A percentile compares a stretch with the other conserved stretches of the same genome.
phyloP scores from a whole-genome alignment of 257 asterid genomes.

The Cinchona pubescens region DNA sequence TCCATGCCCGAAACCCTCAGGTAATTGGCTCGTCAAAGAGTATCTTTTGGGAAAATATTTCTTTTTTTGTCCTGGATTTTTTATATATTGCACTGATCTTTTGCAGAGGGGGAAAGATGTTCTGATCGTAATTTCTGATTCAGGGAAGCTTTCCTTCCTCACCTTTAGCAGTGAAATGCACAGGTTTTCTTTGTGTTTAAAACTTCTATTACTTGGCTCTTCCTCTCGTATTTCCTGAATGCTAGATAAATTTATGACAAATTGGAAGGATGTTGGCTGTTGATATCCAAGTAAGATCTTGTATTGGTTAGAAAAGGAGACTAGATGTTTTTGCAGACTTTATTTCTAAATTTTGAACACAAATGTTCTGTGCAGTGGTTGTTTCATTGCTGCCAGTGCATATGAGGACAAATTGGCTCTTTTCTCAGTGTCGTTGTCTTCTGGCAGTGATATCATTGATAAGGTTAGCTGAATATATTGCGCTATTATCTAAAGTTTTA shows the following conservation, averaged over 20 bases:
- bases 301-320: slow-evolving; percentile 5
- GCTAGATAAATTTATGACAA: background rate
- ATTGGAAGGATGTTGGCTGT: too few species aligned
- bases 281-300: background rate
- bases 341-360: slow-evolving; percentile 38
- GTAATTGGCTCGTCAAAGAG: slow-evolving; percentile 25
- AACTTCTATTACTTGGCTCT: slow-evolving; percentile 14
- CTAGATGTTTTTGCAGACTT: background rate
- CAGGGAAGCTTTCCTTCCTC: slow-evolving; percentile 92
- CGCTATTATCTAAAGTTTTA: background rate
- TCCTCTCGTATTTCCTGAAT: background rate
- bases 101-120: slow-evolving; percentile 71
- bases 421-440: slow-evolving; percentile 66
- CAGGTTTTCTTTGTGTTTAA: slow-evolving; percentile 50
- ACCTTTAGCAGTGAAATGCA: slow-evolving; percentile 84
- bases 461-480: slow-evolving; percentile 40
- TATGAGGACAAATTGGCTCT: slow-evolving; percentile 80
- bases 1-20: slow-evolving; percentile 58
- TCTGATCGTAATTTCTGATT: slow-evolving; percentile 83
- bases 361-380: slow-evolving; percentile 72
- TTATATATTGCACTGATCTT: slow-evolving; percentile 21
- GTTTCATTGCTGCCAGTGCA: slow-evolving; percentile 91
- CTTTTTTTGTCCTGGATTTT: slow-evolving; percentile 12
- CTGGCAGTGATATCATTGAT: slow-evolving; percentile 66
- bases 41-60: background rate